Base-by-base conservation (phyloP, 352 stramenopile genomes). In the Pythium brachiatum region DNA sequence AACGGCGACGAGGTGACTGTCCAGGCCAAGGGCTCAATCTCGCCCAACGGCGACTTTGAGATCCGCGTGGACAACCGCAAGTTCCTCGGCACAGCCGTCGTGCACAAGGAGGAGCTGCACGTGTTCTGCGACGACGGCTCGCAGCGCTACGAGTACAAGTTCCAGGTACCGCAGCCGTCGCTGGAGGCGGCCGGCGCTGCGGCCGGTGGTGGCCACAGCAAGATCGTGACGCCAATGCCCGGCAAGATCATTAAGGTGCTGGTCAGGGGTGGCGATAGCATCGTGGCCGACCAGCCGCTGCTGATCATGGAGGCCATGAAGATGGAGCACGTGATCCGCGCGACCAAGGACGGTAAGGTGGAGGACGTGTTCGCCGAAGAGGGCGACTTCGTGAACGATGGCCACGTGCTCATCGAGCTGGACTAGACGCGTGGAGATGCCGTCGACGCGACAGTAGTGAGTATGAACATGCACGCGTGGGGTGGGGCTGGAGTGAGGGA, bases 301-400 rank as follows among this genome's bases (percentile, higher is more conserved):
- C 48, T 98, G 52, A 96, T 98, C 59, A 94, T 98, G 79, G 95
- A 98, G 73, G 95, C 96, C 26, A 99, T 99, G 95, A 99, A 99
- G 81, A 99, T 99, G 96, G 92, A 99, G 66, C 81, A 92, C 68
- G 73, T 85, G 51, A 89, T 94, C 47, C 81, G 84, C 31, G 81
- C 85, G 9, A 83, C 81, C 36, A 86, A 79, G 53, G 76, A 90
- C 63, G 85, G 79, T 59, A 81, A 75, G 43, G 81, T 94, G n/a
- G 72, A 76, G 23, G 68, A 90, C 43, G 46, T 94, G n/a, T 86
- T 84, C 44, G 87, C 79, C 43, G 77, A 86, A 26, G 80, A 79
- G 39, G 81, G 81, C 34, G 82, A 90, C 66, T 90, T 90, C 66
- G 83, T 94, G 53, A 79, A 72, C 53, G 85, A 92, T 60, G 83